A percentile compares a stretch with the other conserved stretches of the same genome.
These are phyloP conservation scores for Barnettozyma botsteinii DNA, from an alignment of 805 yeast species.

Conservation along the genomic window DNA sequence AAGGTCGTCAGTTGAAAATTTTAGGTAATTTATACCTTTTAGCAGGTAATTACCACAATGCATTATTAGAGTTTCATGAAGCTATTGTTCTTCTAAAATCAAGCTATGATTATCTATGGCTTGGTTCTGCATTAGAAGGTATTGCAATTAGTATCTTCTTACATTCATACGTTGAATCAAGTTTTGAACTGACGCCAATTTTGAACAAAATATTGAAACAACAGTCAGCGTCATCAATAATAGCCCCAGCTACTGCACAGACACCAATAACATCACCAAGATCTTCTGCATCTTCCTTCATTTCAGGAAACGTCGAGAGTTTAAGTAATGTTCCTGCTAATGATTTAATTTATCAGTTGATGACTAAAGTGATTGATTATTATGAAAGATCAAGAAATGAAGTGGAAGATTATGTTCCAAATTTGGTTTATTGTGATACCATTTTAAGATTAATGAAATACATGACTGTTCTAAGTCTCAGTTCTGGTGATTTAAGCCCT, in stretches of 20 bases:
- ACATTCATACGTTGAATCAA: conserved; percentile 48
- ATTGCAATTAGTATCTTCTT: conserved; percentile 61
- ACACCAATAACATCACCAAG: conserved; percentile 43
- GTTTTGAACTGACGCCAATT: conserved; percentile 37
- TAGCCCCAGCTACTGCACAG: conserved; percentile 8
- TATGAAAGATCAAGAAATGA: conserved; percentile 49
- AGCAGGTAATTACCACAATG: conserved; percentile 73
- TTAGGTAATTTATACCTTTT: conserved; percentile 71
- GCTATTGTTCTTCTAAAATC: conserved; percentile 54
- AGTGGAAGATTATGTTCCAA: conserved; percentile 76
- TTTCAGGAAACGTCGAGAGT: conserved; percentile 2
- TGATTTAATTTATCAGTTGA: conserved; percentile 33
- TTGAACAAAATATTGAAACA: conserved; percentile 26
- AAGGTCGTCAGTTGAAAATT: conserved; percentile 71
- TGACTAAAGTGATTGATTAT: conserved; percentile 34
- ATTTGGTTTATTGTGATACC: conserved; percentile 68
- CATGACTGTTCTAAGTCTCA: conserved; percentile 41
- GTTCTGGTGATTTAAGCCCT: conserved; percentile 32
- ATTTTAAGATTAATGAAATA: conserved; percentile 58
- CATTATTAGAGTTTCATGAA: conserved; percentile 69
- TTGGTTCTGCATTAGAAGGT: conserved; percentile 83
- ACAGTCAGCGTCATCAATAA: conserved; percentile 16
- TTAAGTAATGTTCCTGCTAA: conserved; percentile 16
- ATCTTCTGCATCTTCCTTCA: conserved; percentile 31
- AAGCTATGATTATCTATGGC: conserved; percentile 77